These are phyloP conservation scores for Cyclotella cryptica DNA, from an alignment of 108 stramenopile species.

Conservation along the genomic window DNA sequence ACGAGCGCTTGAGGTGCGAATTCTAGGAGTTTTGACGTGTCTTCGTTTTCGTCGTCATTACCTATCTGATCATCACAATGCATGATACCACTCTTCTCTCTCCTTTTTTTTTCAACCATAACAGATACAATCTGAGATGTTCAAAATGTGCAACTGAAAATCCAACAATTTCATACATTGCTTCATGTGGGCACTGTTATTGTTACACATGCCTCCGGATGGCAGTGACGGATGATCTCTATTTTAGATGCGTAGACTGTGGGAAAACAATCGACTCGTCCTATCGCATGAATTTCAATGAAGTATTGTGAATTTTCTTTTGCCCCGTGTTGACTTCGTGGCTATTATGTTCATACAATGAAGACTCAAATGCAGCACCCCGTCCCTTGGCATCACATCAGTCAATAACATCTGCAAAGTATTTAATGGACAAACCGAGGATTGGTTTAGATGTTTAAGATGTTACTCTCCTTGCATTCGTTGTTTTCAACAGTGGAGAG, in stretches of 20 bases:
- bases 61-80: background rate
- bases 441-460: background rate
- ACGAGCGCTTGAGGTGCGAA: conserved; percentile 1
- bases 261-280: conserved; percentile 21
- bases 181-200: conserved; percentile 53
- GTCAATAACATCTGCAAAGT: too few species aligned
- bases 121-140: conserved; percentile 26
- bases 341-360: too few species aligned
- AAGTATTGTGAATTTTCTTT: background rate
- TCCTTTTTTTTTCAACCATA: background rate
- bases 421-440: background rate
- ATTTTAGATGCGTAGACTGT: conserved; percentile 44
- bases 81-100: background rate
- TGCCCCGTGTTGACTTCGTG: too few species aligned
- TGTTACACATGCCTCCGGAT: conserved; percentile 53
- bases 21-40: background rate
- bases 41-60: background rate
- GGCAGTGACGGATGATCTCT: conserved; percentile 52
- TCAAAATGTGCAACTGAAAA: conserved; percentile 39
- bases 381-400: too few species aligned
- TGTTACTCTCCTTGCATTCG: background rate
- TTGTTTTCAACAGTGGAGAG: background rate
- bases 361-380: too few species aligned
- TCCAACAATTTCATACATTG: conserved; percentile 52
- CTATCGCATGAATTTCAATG: conserved; percentile 9